These are phyloP conservation scores for Vaccinium myrtillus DNA, from an alignment of 148 eudicot species.

Conservation along the genomic window DNA sequence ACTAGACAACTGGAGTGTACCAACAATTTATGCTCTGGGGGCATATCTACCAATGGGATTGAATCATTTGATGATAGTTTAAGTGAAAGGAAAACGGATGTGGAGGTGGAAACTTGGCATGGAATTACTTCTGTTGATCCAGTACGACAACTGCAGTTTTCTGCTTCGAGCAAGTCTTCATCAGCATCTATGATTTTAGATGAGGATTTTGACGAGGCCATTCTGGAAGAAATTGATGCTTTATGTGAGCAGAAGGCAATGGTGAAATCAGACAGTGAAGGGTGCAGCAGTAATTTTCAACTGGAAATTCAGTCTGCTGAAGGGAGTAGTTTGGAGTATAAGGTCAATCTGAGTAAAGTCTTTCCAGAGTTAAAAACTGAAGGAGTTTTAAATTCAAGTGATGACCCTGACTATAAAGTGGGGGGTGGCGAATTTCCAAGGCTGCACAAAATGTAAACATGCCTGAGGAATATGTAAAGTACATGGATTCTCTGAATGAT, in stretches of 20 bases:
- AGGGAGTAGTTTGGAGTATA: slow-evolving; percentile 22
- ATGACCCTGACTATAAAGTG: slow-evolving; percentile 24
- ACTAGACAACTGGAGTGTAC: slow-evolving; percentile 9
- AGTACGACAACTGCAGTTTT: slow-evolving; percentile 22
- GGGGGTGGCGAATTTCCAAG: slow-evolving; percentile 12
- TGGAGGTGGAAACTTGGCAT: slow-evolving; percentile 15
- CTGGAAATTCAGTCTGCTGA: slow-evolving; percentile 20
- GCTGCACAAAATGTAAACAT: slow-evolving; percentile 32
- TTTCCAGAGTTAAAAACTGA: slow-evolving; percentile 27
- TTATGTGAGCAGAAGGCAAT: slow-evolving; percentile 53
- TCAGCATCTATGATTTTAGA: slow-evolving; percentile 35
- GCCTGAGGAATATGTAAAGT: slow-evolving; percentile 67
- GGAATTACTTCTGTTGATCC: slow-evolving; percentile 24
- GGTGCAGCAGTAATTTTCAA: slow-evolving; percentile 17
- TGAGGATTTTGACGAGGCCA: slow-evolving; percentile 64
- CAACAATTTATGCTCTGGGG: slow-evolving; percentile 2
- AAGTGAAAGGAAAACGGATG: slow-evolving; percentile 13
- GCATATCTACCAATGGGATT: slow-evolving; percentile 13
- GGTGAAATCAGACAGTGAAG: slow-evolving; percentile 22
- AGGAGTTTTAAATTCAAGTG: slow-evolving; percentile 23
- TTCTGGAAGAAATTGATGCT: slow-evolving; percentile 73
- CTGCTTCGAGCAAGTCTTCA: slow-evolving; percentile 28
- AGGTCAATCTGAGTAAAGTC: slow-evolving; percentile 19
- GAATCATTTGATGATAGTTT: slow-evolving; percentile 16
- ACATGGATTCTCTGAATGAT: slow-evolving; percentile 63